These are phyloP conservation scores for Lipomyces oligophaga DNA, from an alignment of 805 yeast genomes.

Conservation along the genomic window DNA sequence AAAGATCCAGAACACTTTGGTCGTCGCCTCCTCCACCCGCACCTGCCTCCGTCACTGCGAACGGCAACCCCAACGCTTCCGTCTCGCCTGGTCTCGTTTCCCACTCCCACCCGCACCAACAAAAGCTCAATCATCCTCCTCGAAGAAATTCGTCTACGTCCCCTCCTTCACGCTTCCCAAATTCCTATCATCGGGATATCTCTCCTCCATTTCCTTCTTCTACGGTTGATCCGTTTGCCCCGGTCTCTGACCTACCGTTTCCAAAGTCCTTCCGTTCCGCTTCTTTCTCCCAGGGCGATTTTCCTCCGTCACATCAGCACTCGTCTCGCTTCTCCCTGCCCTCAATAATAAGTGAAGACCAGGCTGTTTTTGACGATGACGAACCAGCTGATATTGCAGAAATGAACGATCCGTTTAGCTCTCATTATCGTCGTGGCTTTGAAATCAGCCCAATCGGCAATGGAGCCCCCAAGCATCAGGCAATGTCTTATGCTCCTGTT, in stretches of 20 bases:
- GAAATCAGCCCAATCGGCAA: no score
- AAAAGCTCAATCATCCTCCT: no score
- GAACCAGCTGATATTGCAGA: conserved; percentile 2
- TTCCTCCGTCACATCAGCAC: conserved; percentile 3
- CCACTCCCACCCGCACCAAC: not conserved
- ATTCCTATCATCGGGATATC: no score
- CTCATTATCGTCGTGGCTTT: no score
- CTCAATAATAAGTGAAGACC: conserved; percentile 12
- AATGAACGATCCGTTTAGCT: no score
- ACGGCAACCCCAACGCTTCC: not conserved
- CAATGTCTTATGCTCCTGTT: not conserved
- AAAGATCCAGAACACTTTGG: no score
- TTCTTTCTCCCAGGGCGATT: conserved; percentile 8
- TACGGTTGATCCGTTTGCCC: no score
- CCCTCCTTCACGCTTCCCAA: no score
- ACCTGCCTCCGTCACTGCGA: conserved; percentile 2
- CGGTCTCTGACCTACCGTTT: no score
- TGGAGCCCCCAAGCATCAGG: not conserved
- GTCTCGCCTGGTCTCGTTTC: not conserved
- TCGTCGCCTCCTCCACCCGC: not conserved
- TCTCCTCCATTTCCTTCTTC: no score
- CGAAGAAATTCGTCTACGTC: no score
- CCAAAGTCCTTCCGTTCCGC: conserved; percentile 8
- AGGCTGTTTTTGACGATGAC: conserved; percentile 20
- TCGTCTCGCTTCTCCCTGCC: conserved; percentile 3